Percentiles rank a stretch among this genome's conserved stretches.
Conservation (phyloP, 306 rosid species). For the Mimosa bimucronata region DNA sequence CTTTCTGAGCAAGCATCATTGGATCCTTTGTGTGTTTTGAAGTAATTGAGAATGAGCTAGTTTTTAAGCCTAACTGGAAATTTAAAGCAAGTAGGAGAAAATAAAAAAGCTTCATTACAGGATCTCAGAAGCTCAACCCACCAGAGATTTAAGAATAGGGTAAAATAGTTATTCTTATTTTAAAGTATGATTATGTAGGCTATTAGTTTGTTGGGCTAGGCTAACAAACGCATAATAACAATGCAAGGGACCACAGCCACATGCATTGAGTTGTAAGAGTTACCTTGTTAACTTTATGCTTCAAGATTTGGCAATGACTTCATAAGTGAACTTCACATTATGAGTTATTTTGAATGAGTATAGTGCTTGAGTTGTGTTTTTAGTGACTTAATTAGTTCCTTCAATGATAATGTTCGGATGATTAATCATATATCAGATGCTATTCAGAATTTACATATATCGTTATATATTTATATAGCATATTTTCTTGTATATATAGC, state of each 20-base stretch:
- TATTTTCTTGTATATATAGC: neutral
- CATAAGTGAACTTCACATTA: neutral
- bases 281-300: neutral
- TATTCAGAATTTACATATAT: neutral
- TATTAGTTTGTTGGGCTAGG: neutral
- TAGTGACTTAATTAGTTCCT: neutral
- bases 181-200: neutral
- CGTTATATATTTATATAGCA: no score
- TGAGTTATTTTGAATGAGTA: neutral
- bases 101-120: neutral
- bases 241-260: neutral
- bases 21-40: neutral
- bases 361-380: neutral
- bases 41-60: neutral
- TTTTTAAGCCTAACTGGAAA: neutral
- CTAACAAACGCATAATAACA: neutral
- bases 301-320: neutral
- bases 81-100: neutral
- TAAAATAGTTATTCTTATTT: neutral
- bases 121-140: neutral
- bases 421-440: neutral
- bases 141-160: neutral
- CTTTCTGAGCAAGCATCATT: neutral
- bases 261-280: neutral
- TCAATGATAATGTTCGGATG: neutral